These are phyloP conservation scores for Leonotis leonurus DNA, from an alignment of 257 asterid genomes.

Conservation along the genomic window DNA sequence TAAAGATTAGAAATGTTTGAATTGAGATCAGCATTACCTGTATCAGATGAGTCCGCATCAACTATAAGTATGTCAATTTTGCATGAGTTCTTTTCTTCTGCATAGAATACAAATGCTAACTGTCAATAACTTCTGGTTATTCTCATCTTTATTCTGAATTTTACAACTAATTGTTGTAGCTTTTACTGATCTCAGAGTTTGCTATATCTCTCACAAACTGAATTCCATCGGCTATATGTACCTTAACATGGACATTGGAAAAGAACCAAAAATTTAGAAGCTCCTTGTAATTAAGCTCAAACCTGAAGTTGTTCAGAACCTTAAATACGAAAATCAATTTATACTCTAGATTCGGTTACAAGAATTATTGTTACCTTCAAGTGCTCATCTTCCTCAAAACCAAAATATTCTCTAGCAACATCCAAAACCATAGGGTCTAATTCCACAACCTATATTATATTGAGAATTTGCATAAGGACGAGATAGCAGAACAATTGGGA, in stretches of 20 bases:
- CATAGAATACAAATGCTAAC: too few species aligned
- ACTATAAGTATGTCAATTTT: conserved; percentile 64
- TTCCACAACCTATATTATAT: conserved; percentile 69
- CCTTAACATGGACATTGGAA: conserved; percentile 29
- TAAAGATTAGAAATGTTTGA: neutral
- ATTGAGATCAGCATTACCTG: conserved; percentile 35
- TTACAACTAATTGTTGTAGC: conserved; percentile 3
- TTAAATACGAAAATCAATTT: neutral
- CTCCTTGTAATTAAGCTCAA: neutral
- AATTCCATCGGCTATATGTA: conserved; percentile 64
- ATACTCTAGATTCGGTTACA: neutral
- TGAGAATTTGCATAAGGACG: conserved; percentile 19
- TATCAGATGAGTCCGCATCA: conserved; percentile 89
- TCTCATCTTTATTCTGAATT: conserved; percentile 2
- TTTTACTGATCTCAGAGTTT: conserved; percentile 26
- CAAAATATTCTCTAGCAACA: conserved; percentile 70
- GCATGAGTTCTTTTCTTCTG: conserved; percentile 25
- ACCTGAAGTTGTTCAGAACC: neutral
- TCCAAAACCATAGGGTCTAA: conserved; percentile 68
- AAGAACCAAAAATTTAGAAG: neutral
- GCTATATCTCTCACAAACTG: conserved; percentile 48
- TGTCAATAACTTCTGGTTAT: conserved; percentile 13
- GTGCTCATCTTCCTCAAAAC: conserved; percentile 48
- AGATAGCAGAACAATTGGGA: neutral
- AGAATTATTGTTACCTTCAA: conserved; percentile 47